Conservation (phyloP, 768 basidiomycete genomes). For the Pseudohyphozyma bogoriensis region DNA sequence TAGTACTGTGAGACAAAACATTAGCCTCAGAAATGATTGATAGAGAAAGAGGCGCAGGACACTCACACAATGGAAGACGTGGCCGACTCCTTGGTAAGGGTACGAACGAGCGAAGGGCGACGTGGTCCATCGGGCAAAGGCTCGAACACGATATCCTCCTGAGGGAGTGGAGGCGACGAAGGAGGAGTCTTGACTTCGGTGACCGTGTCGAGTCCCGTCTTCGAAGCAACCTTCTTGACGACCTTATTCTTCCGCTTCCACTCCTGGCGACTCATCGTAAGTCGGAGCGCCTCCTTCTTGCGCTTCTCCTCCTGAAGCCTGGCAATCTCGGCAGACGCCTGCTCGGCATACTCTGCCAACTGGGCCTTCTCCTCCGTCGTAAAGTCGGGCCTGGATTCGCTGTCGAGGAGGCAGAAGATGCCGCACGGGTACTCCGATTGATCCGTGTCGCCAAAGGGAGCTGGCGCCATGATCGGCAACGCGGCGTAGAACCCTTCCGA, state of each 20-base stretch:
- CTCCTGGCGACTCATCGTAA: too few relatives aligned
- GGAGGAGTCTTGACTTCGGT: slow-evolving; percentile 17
- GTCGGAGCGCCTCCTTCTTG: too few relatives aligned
- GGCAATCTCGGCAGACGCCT: slow-evolving; percentile 16
- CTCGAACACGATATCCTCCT: too few relatives aligned
- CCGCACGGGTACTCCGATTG: slow-evolving; percentile 1
- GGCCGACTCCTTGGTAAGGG: too few relatives aligned
- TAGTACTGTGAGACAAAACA: too few relatives aligned
- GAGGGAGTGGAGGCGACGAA: slow-evolving; percentile 9
- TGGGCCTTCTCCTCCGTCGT: slow-evolving; percentile 6
- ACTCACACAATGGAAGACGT: too few relatives aligned
- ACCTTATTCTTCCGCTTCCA: slow-evolving; percentile 17
- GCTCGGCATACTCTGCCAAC: slow-evolving; percentile 14
- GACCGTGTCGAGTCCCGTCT: slow-evolving; percentile 16
- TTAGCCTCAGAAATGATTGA: too few relatives aligned
- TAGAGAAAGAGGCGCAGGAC: too few relatives aligned
- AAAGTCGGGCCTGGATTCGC: slow-evolving; percentile 4
- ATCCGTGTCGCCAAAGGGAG: slow-evolving; percentile 20
- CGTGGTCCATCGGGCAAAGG: too few relatives aligned
- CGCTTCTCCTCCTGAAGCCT: background rate
- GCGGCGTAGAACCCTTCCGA: slow-evolving; percentile 23
- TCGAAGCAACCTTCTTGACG: background rate
- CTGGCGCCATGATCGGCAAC: slow-evolving; percentile 17
- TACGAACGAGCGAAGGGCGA: too few relatives aligned
- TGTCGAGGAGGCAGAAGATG: slow-evolving; percentile 24